Evolutionary conservation across 495 filamentous ascomycete genomes (phyloP).

Genomic region (Saxispiralis lemnorum): DNA sequence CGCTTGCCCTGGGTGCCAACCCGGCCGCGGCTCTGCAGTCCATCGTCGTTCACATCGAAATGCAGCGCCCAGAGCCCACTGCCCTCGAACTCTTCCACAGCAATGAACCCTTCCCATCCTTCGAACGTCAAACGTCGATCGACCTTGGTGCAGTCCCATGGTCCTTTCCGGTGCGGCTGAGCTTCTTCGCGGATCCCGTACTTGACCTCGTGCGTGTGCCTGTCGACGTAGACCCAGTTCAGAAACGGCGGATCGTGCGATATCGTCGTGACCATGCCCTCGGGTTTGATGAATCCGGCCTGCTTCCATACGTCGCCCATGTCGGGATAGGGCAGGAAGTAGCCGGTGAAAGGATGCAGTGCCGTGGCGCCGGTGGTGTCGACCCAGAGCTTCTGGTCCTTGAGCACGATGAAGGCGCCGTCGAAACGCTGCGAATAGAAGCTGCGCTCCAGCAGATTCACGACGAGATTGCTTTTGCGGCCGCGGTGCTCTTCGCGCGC

Average conservation of each 20-base stretch:
- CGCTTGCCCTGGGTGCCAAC: constrained; percentile 1
- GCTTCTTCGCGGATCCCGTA: constrained; percentile 20
- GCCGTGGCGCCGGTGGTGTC: constrained; percentile 13
- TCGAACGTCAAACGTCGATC: constrained; percentile 21
- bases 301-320: constrained; percentile 16
- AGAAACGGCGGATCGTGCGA: constrained; percentile 19
- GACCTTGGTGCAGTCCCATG: constrained; percentile 20
- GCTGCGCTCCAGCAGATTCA: constrained; percentile 17
- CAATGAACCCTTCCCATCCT: constrained; percentile 24
- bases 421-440: constrained; percentile 16
- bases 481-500: constrained; percentile 22
- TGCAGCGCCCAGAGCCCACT: constrained; percentile 37
- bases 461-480: constrained; percentile 18
- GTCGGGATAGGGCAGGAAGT: constrained; percentile 21
- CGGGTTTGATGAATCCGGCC: constrained; percentile 8
- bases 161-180: constrained; percentile 18
- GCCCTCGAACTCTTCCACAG: constrained; percentile 17
- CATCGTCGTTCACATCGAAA: constrained; percentile 36
- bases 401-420: constrained; percentile 19
- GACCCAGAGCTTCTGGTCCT: constrained; percentile 20
- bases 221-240: constrained; percentile 23
- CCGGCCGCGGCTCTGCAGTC: constrained; percentile 11
- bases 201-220: constrained; percentile 19
- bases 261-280: constrained; percentile 22
- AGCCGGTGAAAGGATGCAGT: constrained; percentile 18